Conservation (phyloP, 1,139 yeast species). For the Yarrowia galli region DNA sequence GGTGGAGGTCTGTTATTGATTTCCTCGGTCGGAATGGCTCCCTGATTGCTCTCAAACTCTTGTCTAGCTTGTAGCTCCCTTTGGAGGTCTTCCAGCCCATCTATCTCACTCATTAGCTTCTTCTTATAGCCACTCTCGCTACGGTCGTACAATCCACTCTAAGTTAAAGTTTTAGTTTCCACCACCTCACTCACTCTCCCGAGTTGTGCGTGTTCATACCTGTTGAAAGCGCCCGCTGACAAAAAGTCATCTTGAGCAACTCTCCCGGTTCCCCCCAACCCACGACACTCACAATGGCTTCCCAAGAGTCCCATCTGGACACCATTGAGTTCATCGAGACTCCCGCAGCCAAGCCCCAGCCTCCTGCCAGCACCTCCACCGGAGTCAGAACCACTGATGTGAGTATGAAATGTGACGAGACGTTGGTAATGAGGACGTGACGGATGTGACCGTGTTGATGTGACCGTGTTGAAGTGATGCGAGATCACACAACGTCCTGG, state of each 20-base stretch:
- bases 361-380: conserved; percentile 58
- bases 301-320: conserved; percentile 37
- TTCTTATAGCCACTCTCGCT: no score
- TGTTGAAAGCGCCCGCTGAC: background rate
- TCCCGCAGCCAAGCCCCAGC: conserved; percentile 62
- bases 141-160: background rate
- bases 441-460: no score
- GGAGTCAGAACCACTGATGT: conserved; percentile 68
- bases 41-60: no score
- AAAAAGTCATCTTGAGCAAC: background rate
- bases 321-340: conserved; percentile 61
- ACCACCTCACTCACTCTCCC: conserved; percentile 6
- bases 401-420: background rate
- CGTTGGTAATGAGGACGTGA: no score
- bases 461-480: no score
- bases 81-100: no score
- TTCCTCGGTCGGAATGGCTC: no score
- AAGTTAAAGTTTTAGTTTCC: conserved; percentile 9
- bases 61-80: no score
- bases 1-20: no score
- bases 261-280: background rate
- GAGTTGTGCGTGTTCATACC: background rate
- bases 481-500: no score
- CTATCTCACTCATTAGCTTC: no score
- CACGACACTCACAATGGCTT: conserved; percentile 14